These are phyloP conservation scores for Leccinum broughii DNA, from an alignment of 768 basidiomycete genomes.

Conservation along the genomic window DNA sequence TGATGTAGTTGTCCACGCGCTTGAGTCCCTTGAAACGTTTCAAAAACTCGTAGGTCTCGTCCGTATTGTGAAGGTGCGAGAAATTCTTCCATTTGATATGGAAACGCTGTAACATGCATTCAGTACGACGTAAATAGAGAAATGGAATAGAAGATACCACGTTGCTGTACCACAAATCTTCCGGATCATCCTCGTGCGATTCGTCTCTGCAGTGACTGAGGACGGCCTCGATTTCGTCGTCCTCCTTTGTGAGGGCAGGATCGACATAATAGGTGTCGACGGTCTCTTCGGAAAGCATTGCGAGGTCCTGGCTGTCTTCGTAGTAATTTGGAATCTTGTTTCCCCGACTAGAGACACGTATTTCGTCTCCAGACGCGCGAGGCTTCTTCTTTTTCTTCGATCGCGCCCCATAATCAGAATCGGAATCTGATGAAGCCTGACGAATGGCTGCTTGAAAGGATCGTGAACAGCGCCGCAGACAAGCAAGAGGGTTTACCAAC, in stretches of 20 bases:
- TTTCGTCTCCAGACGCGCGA: slow-evolving; percentile 59
- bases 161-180: slow-evolving; percentile 87
- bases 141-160: slow-evolving; percentile 51
- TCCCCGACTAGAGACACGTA: slow-evolving; percentile 75
- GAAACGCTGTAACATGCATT: slow-evolving; percentile 65
- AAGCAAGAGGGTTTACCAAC: slow-evolving; percentile 36
- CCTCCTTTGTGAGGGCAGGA: slow-evolving; percentile 53
- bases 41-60: slow-evolving; percentile 94
- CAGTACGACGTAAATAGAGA: background rate
- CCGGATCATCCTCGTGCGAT: slow-evolving; percentile 68
- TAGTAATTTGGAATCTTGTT: slow-evolving; percentile 82
- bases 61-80: slow-evolving; percentile 98
- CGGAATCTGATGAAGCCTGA: slow-evolving; percentile 70
- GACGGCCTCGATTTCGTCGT: slow-evolving; percentile 92
- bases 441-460: slow-evolving; percentile 46
- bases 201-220: slow-evolving; percentile 87
- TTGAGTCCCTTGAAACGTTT: slow-evolving; percentile 95
- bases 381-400: slow-evolving; percentile 84
- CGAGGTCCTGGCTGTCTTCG: slow-evolving; percentile 76
- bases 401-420: slow-evolving; percentile 84
- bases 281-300: slow-evolving; percentile 58
- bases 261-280: slow-evolving; percentile 57
- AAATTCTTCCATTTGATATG: slow-evolving; percentile 99
- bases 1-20: slow-evolving; percentile 99
- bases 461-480: slow-evolving; percentile 7